Conservation (phyloP, 164 flowering plant genomes). For the Hamamelis virginiana region DNA sequence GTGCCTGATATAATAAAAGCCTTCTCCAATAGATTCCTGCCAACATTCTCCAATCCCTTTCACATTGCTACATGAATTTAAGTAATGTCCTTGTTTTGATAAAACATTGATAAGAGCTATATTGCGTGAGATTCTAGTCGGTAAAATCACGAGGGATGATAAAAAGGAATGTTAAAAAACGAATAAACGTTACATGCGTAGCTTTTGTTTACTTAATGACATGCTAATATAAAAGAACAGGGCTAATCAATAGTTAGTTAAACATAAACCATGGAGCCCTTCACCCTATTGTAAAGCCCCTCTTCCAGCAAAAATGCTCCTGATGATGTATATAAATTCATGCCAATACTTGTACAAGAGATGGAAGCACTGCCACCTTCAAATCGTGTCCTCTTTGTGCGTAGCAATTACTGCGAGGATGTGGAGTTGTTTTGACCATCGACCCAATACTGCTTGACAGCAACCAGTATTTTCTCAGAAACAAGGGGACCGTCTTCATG, state of each 20-base stretch:
- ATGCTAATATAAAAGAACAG: too few relatives aligned
- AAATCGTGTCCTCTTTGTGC: not conserved
- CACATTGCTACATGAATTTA: too few relatives aligned
- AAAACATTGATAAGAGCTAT: too few relatives aligned
- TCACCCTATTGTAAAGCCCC: not conserved
- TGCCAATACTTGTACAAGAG: not conserved
- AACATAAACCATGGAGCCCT: not conserved
- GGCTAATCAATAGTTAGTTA: not conserved
- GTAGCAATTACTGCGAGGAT: constrained; percentile 34
- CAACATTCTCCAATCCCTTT: too few relatives aligned
- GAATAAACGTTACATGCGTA: too few relatives aligned
- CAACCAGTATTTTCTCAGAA: constrained; percentile 71
- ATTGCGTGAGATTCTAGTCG: too few relatives aligned
- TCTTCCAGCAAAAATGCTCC: not conserved
- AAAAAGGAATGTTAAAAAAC: too few relatives aligned
- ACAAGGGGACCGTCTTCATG: constrained; percentile 92
- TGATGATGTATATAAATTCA: not conserved
- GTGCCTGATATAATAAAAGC: too few relatives aligned
- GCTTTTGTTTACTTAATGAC: too few relatives aligned
- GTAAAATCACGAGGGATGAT: too few relatives aligned
- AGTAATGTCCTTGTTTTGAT: too few relatives aligned
- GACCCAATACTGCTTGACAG: constrained; percentile 87
- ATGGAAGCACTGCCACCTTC: not conserved
- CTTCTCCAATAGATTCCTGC: too few relatives aligned
- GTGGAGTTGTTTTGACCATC: constrained; percentile 47